Conservation (phyloP, 805 yeast species). For the Torulaspora gathmanii region DNA sequence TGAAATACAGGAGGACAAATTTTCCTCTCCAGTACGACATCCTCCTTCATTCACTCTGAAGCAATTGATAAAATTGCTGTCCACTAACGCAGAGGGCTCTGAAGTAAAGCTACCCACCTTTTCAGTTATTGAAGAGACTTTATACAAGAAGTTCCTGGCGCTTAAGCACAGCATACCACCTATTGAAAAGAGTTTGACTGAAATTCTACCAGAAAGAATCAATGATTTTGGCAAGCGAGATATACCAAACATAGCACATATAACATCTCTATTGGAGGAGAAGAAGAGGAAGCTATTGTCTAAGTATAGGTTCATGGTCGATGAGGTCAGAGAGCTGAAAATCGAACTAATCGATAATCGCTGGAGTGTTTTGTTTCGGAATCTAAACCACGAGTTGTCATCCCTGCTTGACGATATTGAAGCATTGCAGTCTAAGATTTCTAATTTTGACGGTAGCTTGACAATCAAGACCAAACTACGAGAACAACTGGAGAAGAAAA, state of each 20-base stretch:
- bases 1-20: conserved; percentile 38
- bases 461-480: conserved; percentile 27
- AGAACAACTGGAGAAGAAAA: conserved; percentile 36
- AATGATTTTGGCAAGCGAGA: conserved; percentile 40
- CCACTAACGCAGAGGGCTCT: conserved; percentile 24
- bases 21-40: conserved; percentile 41
- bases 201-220: conserved; percentile 48
- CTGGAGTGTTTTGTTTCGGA: conserved; percentile 53
- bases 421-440: conserved; percentile 13
- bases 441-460: conserved; percentile 10
- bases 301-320: conserved; percentile 41
- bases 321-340: conserved; percentile 42
- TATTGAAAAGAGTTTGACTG: conserved; percentile 46
- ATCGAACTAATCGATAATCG: conserved; percentile 46
- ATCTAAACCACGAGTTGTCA: conserved; percentile 42
- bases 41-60: conserved; percentile 38
- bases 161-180: conserved; percentile 46
- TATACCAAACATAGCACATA: conserved; percentile 23
- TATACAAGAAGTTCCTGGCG: conserved; percentile 41
- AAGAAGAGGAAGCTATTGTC: conserved; percentile 40
- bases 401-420: conserved; percentile 26
- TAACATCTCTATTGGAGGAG: conserved; percentile 33
- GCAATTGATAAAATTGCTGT: conserved; percentile 32
- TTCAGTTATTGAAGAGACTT: conserved; percentile 36
- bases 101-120: conserved; percentile 40